A percentile compares a stretch with the other conserved stretches of the same genome.
Conservation (phyloP, 2,329 filamentous ascomycete genomes). For the Metarhizium robertsii region DNA sequence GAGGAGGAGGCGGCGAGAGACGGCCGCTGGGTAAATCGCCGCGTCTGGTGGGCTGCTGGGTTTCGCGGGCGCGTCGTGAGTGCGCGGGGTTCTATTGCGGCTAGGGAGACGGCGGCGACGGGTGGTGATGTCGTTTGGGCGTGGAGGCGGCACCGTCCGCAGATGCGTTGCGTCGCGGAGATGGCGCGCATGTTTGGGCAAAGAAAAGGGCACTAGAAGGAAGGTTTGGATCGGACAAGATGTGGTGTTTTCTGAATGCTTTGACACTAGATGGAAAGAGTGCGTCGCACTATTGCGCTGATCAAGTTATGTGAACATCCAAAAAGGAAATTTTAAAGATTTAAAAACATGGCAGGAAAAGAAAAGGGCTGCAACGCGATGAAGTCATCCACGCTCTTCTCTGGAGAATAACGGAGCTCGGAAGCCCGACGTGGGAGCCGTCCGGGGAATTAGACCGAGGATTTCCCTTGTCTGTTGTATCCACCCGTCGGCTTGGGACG, state of each 20-base stretch:
- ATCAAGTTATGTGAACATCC: too few relatives aligned
- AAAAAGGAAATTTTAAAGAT: too few relatives aligned
- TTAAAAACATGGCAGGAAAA: too few relatives aligned
- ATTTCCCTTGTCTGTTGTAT: neutral
- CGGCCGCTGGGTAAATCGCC: neutral
- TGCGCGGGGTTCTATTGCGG: too few relatives aligned
- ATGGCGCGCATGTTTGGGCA: neutral
- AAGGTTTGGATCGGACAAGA: too few relatives aligned
- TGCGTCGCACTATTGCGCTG: too few relatives aligned
- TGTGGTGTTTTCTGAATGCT: too few relatives aligned
- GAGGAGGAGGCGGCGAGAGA: neutral
- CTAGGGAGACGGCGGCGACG: too few relatives aligned
- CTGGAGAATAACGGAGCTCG: conserved; percentile 11
- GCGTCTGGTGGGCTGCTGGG: neutral
- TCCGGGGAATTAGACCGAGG: neutral
- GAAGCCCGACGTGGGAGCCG: neutral
- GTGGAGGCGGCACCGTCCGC: conserved; percentile 23
- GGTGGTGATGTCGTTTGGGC: conserved; percentile 11
- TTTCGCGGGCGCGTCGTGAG: neutral
- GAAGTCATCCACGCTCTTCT: neutral
- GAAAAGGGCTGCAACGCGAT: neutral
- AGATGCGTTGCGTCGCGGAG: conserved; percentile 10
- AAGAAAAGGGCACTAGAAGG: too few relatives aligned
- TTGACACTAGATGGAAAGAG: too few relatives aligned
- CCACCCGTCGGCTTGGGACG: neutral